Evolutionary conservation across 371 early-diverging fungal species (phyloP).

Genomic region (Synchytrium microbalum): DNA sequence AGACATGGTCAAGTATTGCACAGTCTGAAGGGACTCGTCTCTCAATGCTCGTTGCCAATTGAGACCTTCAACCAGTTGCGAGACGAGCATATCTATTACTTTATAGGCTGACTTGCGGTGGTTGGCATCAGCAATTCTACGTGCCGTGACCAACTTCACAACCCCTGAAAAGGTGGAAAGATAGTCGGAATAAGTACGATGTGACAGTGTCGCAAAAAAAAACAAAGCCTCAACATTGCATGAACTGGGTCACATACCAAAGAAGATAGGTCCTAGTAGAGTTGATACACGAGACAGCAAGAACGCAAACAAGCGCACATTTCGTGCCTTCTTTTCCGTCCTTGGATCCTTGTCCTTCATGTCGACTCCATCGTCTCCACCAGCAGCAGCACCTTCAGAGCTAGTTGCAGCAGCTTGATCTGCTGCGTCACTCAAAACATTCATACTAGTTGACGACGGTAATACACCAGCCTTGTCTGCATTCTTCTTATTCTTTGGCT

Average conservation of each 20-base stretch:
- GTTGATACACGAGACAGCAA: constrained; percentile 61
- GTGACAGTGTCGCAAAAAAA: too few relatives aligned
- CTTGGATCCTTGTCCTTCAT: constrained; percentile 6
- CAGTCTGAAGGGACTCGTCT: not conserved
- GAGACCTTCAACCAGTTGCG: constrained; percentile 13
- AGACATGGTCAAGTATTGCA: not conserved
- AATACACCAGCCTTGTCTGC: not conserved
- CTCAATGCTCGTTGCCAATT: constrained; percentile 13
- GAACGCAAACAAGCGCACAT: constrained; percentile 56
- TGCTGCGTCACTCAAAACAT: constrained; percentile 5
- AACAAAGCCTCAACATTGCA: not conserved
- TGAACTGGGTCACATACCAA: constrained; percentile 35
- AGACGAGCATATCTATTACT: constrained; percentile 25
- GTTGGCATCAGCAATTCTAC: constrained; percentile 45
- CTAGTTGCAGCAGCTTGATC: constrained; percentile 20
- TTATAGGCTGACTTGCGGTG: constrained; percentile 45
- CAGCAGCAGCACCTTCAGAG: constrained; percentile 11
- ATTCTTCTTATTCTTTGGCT: constrained; percentile 10
- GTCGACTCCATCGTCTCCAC: constrained; percentile 10
- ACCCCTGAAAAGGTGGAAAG: constrained; percentile 34
- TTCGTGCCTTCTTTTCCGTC: constrained; percentile 19
- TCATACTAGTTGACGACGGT: too few relatives aligned
- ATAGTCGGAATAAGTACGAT: not conserved
- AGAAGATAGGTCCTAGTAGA: constrained; percentile 55
- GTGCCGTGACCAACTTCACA: constrained; percentile 54